These are phyloP conservation scores for Exobasidium cylindrosporum DNA, from an alignment of 1,284 basidiomycete species.

Conservation along the genomic window DNA sequence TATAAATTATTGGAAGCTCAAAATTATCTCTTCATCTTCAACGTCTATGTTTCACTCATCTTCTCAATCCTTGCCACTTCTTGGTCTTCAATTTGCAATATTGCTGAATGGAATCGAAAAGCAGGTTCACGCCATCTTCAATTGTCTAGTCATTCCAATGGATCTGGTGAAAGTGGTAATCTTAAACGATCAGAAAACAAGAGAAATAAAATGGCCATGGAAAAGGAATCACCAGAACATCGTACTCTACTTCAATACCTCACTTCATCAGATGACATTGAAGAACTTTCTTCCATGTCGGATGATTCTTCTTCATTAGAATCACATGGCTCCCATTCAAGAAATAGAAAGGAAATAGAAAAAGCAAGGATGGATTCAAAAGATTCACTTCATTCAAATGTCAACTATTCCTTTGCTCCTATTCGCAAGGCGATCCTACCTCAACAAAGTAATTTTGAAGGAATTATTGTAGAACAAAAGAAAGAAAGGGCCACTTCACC, in stretches of 20 bases:
- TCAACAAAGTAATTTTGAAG: background rate
- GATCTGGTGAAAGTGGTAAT: background rate
- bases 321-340: background rate
- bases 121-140: background rate
- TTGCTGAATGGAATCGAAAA: background rate
- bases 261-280: background rate
- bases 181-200: background rate
- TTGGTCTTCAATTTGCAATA: background rate
- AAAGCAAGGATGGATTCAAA: background rate
- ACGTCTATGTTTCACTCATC: background rate
- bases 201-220: background rate
- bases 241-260: background rate
- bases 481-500: background rate
- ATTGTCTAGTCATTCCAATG: background rate
- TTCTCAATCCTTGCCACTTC: constrained; percentile 7
- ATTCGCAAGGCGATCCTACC: background rate
- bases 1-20: background rate
- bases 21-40: constrained; percentile 7
- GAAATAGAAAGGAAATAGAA: background rate
- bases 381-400: background rate
- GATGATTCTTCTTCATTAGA: background rate
- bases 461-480: background rate
- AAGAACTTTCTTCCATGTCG: background rate
- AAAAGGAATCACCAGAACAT: background rate
- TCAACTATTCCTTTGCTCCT: background rate